Evolutionary conservation across 345 rosid genomes (phyloP).

Genomic region (Eutrema heterophyllum): DNA sequence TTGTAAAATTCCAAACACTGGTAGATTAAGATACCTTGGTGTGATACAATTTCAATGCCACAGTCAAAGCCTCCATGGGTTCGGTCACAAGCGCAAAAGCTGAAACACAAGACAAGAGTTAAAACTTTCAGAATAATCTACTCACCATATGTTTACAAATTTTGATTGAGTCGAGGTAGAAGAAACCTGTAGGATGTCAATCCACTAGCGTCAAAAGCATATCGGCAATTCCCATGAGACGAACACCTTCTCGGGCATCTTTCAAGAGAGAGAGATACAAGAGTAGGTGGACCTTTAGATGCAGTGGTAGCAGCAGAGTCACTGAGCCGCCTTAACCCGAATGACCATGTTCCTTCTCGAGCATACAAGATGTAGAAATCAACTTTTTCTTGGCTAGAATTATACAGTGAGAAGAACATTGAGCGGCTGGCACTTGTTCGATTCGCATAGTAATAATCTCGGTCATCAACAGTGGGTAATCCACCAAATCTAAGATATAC

Average conservation of each 20-base stretch:
- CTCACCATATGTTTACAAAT: neutral
- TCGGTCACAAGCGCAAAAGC: conserved; percentile 86
- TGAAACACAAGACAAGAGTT: conserved; percentile 40
- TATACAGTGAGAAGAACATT: conserved; percentile 55
- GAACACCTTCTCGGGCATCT: conserved; percentile 90
- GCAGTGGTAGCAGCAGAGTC: conserved; percentile 17
- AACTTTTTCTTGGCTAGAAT: conserved; percentile 65
- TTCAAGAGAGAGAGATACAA: conserved; percentile 79
- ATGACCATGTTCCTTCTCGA: conserved; percentile 85
- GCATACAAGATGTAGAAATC: conserved; percentile 83
- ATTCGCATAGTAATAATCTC: conserved; percentile 84
- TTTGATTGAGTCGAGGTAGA: neutral
- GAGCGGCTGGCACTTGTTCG: conserved; percentile 54
- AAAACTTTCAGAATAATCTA: neutral
- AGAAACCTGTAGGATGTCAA: conserved; percentile 76
- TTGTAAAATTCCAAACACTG: neutral
- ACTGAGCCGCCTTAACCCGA: conserved; percentile 63
- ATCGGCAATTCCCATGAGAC: conserved; percentile 70
- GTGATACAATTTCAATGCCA: conserved; percentile 73
- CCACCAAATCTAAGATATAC: conserved; percentile 78
- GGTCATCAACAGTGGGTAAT: conserved; percentile 55
- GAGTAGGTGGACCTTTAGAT: conserved; percentile 41
- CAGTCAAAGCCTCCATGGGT: conserved; percentile 97
- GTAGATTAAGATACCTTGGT: conserved; percentile 42
- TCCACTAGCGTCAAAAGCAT: conserved; percentile 84